phyloP scores from a whole-genome alignment of 805 yeast genomes.

The Saccharomycopsis sp. region DNA sequence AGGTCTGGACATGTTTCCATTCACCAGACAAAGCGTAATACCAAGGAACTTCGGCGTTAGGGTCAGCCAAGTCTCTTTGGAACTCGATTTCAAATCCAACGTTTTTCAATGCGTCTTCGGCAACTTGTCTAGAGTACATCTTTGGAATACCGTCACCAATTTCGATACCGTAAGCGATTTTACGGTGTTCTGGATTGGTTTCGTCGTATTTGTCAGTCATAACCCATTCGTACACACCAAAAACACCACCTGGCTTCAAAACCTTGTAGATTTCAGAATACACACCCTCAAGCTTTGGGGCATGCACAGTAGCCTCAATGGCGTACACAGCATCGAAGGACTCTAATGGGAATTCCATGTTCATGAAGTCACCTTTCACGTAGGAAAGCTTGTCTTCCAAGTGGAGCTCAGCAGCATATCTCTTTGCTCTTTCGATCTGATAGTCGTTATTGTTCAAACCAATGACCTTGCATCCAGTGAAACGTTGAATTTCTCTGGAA shows the following conservation, averaged over 20 bases:
- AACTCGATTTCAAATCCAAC: conserved; percentile 83
- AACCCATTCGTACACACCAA: conserved; percentile 99
- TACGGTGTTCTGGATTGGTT: conserved; percentile 79
- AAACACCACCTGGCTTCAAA: conserved; percentile 94
- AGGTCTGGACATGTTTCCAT: conserved; percentile 75
- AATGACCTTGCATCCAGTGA: conserved; percentile 78
- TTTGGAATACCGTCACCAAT: conserved; percentile 98
- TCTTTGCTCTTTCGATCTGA: conserved; percentile 86
- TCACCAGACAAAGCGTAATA: conserved; percentile 95
- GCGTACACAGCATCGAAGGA: conserved; percentile 96
- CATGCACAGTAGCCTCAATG: conserved; percentile 97
- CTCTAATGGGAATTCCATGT: conserved; percentile 89
- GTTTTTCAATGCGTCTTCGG: conserved; percentile 73
- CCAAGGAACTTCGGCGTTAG: conserved; percentile 88
- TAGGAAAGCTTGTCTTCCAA: conserved; percentile 70
- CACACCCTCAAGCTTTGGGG: conserved; percentile 94
- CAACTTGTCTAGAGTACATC: conserved; percentile 83
- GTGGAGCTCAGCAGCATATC: conserved; percentile 61
- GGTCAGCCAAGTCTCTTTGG: conserved; percentile 76
- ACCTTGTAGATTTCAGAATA: conserved; percentile 91
- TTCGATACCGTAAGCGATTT: conserved; percentile 94
- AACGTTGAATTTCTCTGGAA: conserved; percentile 90
- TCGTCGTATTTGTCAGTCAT: conserved; percentile 94
- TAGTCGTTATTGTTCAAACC: conserved; percentile 97
- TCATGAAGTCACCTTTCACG: conserved; percentile 98